Evolutionary conservation across 805 yeast genomes (phyloP), one percentile per base, ranked within the genome.

Genomic region (Candida oleophila): DNA sequence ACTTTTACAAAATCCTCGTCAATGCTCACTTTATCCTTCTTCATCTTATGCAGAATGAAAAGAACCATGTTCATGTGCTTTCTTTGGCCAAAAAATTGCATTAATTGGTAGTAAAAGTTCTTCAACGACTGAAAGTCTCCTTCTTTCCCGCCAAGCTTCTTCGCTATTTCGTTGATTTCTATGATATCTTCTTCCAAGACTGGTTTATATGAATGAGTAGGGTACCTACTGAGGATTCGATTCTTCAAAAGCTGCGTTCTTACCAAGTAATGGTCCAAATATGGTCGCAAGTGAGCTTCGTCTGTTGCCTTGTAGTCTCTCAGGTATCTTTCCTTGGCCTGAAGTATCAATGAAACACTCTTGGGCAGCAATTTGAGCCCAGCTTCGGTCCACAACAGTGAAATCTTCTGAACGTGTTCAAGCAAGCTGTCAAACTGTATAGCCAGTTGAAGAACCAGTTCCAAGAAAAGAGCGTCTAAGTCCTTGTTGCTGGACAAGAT

Each of bases 1-100:
- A 62, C 39, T 19, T 57, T 53, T 51, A 55, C 57, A 46, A 59
- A 54, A 32, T 55, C 34, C 48, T 55, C 42, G 41, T 57, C 41
- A 44, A 63, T 32, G 4, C 45, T 50, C 2, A 66, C 44, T 33
- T 53, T 49, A 42, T 65, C 61, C 15, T 54, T 41, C 16, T 58
- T 61, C 66, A 68, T 62, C 38, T 52, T 54, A 25, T 48, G 37
- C 2, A 68, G 45, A 1, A 68, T 47, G 28, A 54, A 47, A 41
- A 69, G 66, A 14, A 68, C 56, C 53, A 58, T 45, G 20, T 56
- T 49, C 51, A 66, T 55, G 43, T 54, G 53, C n/a, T 68, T 56
- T 44, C 62, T 62, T 38, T 56, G 58, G 5, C 58, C 53, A 35
- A 68, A 56, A 47, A 70, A 69, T 16, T 52, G 50, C 38, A 69